Evolutionary conservation across 306 rosid species (phyloP), one percentile per base, ranked within the genome.

Genomic region (Trifolium subterraneum): DNA sequence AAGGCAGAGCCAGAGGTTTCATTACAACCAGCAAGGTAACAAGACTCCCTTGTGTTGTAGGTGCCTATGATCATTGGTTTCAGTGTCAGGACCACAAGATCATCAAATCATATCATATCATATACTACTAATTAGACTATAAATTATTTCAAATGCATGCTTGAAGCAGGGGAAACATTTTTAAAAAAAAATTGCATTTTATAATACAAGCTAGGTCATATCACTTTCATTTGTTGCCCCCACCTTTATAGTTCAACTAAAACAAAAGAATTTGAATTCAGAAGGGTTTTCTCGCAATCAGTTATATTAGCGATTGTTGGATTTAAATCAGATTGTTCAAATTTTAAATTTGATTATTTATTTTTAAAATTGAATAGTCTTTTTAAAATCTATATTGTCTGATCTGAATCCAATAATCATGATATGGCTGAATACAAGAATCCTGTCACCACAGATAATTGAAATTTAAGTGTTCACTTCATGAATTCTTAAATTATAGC

Each of bases 11-110:
- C 31, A 70, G 45, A 61, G 62, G 79, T 72, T 73, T 77, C 82
- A 61, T 51, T 82, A 73, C 79, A 60, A 82, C 85, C 85, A 41
- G 77, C 82, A 68, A 22, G 82, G 79, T 72, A 68, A 58, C 82
- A 77, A 6, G 71, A 64, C 70, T 33, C 70, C 80, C 33, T 45
- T 20, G 42, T 64, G 64, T 45, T 20, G 42, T 64, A 70, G 74
- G 64, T 22, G 42, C 36, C 73, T 41, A 62, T 15, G 68, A 11
- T 52, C 73, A 75, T 76, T 47, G 74, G 33, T 22, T 51, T 59
- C 51, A 47, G 44, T 67, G 71, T 77, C 25, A 72, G 86, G 86
- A 82, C 82, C 82, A 73, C 80, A 33, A 12, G 23, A 60, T 60
- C 41, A 60, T 60, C 41, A 60, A 27, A 29, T 58, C 18, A 56